Percentiles rank a stretch among this genome's conserved stretches.
Conservation (phyloP, 2,329 filamentous ascomycete genomes). For the Emergomyces africanus region DNA sequence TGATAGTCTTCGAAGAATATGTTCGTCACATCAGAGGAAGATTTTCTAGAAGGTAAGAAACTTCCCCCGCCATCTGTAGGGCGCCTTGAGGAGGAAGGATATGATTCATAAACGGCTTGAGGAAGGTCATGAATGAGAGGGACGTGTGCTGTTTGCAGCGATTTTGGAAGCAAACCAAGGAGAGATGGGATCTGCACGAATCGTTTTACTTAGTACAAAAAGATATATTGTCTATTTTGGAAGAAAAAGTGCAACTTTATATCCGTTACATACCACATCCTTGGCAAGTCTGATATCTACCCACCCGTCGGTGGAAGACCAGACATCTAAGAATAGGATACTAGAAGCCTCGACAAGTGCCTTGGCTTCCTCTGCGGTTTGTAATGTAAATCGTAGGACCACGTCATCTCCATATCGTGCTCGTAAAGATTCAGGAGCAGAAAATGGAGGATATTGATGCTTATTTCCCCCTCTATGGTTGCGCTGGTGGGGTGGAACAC, state of each 20-base stretch:
- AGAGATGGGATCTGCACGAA: constrained; percentile 51
- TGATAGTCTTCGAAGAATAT: constrained; percentile 92
- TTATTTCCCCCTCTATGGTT: constrained; percentile 12
- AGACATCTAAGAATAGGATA: constrained; percentile 74
- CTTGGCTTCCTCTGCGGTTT: constrained; percentile 51
- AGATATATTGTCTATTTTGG: constrained; percentile 1
- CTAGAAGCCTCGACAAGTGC: constrained; percentile 61
- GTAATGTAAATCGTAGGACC: constrained; percentile 76
- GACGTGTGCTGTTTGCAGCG: constrained; percentile 58
- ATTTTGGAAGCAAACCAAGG: constrained; percentile 61
- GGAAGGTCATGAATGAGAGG: constrained; percentile 71
- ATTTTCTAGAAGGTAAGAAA: constrained; percentile 20
- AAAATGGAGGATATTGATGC: constrained; percentile 8
- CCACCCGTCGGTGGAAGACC: constrained; percentile 70
- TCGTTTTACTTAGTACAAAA: background rate
- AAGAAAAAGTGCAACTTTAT: background rate
- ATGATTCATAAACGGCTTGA: constrained; percentile 63
- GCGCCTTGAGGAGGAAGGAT: constrained; percentile 38
- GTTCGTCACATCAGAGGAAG: constrained; percentile 36
- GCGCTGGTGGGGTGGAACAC: constrained; percentile 19
- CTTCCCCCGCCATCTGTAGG: constrained; percentile 16
- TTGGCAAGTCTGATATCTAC: constrained; percentile 72
- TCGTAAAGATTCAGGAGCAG: constrained; percentile 26
- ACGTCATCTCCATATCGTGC: constrained; percentile 62
- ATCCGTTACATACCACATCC: constrained; percentile 47